Percentiles rank a stretch among this genome's conserved stretches.
phyloP scores from a whole-genome alignment of 1,139 yeast genomes.

The Taphrina communis region DNA sequence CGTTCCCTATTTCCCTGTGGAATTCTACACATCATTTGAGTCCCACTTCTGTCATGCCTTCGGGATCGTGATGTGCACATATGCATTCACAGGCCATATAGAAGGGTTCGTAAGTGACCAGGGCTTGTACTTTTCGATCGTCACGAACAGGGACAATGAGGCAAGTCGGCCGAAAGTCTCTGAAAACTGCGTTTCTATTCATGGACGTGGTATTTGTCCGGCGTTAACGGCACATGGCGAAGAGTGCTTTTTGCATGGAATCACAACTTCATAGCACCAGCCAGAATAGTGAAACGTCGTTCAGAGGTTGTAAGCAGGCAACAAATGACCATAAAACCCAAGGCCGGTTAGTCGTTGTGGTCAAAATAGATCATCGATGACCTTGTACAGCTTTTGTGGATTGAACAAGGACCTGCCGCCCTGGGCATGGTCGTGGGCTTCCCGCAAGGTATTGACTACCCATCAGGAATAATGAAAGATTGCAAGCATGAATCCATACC shows the following conservation, averaged over 20 bases:
- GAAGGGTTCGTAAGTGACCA: not conserved
- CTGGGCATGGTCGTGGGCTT: no score
- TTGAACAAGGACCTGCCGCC: no score
- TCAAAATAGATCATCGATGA: no score
- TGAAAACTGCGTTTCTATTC: not conserved
- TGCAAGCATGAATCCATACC: no score
- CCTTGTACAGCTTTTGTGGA: no score
- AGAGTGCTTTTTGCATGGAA: not conserved
- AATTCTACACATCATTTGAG: not conserved
- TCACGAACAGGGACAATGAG: not conserved
- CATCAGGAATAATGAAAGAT: no score
- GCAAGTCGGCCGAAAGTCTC: not conserved
- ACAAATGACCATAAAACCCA: no score
- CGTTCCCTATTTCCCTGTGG: not conserved
- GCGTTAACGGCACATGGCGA: not conserved
- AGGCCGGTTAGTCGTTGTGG: no score
- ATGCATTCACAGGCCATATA: not conserved
- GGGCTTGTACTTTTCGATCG: not conserved
- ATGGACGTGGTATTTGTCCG: not conserved
- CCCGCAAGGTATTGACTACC: no score
- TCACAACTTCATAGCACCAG: no score
- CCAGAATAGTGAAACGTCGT: no score
- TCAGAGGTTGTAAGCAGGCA: no score
- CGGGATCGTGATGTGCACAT: not conserved
- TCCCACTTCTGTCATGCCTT: not conserved